Evolutionary conservation across 2,329 filamentous ascomycete species (phyloP).

Genomic region (Alternaria arbusti): DNA sequence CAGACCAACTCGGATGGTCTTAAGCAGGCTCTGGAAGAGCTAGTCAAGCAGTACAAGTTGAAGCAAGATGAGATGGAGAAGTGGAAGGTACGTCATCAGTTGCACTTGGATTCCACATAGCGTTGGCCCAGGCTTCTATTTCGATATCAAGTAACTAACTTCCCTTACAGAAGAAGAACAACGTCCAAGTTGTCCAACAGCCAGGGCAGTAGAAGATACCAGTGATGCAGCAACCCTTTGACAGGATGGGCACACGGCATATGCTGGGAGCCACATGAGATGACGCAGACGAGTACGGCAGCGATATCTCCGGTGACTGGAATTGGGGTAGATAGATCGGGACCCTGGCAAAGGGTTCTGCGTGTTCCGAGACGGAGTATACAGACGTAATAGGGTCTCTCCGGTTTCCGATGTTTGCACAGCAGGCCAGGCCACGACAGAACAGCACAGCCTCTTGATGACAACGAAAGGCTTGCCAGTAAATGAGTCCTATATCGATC

Average conservation of each 20-base stretch:
- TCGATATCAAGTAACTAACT: slow-evolving; percentile 15
- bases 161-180: slow-evolving; percentile 78
- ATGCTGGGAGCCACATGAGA: slow-evolving; percentile 21
- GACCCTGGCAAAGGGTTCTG: background rate
- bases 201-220: slow-evolving; percentile 44
- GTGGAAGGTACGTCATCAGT: slow-evolving; percentile 81
- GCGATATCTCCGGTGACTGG: slow-evolving; percentile 12
- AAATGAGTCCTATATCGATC: background rate
- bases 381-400: background rate
- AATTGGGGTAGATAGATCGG: background rate
- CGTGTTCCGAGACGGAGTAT: background rate
- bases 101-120: background rate
- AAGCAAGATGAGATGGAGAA: slow-evolving; percentile 96
- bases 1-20: slow-evolving; percentile 93
- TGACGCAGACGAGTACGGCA: slow-evolving; percentile 17
- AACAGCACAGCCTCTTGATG: background rate
- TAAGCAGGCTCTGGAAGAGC: slow-evolving; percentile 90
- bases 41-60: slow-evolving; percentile 94
- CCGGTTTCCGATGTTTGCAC: background rate
- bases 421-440: slow-evolving; percentile 4
- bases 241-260: slow-evolving; percentile 19
- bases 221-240: slow-evolving; percentile 21
- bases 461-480: background rate
- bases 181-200: slow-evolving; percentile 84
- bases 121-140: background rate